A percentile compares a stretch with the other conserved stretches of the same genome.
phyloP scores from a whole-genome alignment of 257 asterid genomes.

The Solanum chmielewskii region DNA sequence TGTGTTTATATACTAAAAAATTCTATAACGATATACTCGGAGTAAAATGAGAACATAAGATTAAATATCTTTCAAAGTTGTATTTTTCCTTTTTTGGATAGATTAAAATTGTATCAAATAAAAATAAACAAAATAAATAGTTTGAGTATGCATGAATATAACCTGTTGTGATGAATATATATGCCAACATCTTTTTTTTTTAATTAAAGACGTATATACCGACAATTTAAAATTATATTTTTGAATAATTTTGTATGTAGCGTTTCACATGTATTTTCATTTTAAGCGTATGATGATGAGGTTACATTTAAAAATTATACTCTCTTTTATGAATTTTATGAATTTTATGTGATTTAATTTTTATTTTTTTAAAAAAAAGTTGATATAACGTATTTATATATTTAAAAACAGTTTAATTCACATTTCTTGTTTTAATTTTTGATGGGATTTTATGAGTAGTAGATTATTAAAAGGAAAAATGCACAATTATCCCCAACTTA shows the following conservation, averaged over 20 bases:
- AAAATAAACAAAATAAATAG: background rate
- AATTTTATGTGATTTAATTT: background rate
- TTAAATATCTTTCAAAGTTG: background rate
- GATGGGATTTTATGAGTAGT: background rate
- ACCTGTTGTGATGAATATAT: background rate
- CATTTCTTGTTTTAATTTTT: too few relatives aligned
- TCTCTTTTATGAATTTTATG: background rate
- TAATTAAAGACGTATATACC: too few relatives aligned
- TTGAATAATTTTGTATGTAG: too few relatives aligned
- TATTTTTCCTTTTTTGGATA: too few relatives aligned
- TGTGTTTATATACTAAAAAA: background rate
- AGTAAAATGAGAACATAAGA: background rate
- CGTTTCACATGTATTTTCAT: background rate
- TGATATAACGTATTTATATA: background rate
- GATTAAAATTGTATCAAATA: background rate
- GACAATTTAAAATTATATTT: too few relatives aligned
- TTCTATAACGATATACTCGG: background rate
- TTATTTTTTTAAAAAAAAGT: background rate
- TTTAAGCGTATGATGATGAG: background rate
- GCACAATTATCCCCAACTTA: too few relatives aligned
- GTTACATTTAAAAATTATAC: background rate
- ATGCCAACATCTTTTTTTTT: too few relatives aligned
- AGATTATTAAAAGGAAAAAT: too few relatives aligned
- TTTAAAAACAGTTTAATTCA: background rate
- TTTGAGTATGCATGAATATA: background rate